Evolutionary conservation across 2,329 filamentous ascomycete genomes (phyloP).

Genomic region (Xylariaceae sp.): DNA sequence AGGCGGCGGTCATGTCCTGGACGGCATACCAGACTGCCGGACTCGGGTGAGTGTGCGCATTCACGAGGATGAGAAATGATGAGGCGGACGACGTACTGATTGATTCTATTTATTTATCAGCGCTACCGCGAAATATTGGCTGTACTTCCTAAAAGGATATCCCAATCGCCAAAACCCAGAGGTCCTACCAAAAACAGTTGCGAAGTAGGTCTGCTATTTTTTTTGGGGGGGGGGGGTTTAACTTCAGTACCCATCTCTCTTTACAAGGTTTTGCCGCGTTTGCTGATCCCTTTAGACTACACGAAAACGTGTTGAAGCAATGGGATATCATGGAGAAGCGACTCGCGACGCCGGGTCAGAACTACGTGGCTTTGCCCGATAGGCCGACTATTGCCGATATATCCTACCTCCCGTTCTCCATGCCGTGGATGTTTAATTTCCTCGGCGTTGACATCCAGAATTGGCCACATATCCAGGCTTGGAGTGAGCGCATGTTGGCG

Average conservation of each 20-base stretch:
- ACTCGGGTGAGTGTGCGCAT: slow-evolving; percentile 25
- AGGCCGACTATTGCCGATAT: slow-evolving; percentile 35
- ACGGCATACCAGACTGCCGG: slow-evolving; percentile 35
- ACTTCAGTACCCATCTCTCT: not conserved
- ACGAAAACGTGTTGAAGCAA: slow-evolving; percentile 25
- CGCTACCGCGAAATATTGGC: slow-evolving; percentile 34
- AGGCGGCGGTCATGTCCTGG: slow-evolving; percentile 30
- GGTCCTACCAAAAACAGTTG: slow-evolving; percentile 15
- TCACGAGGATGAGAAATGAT: not conserved
- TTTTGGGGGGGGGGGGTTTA: not conserved
- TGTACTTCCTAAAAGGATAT: slow-evolving; percentile 31
- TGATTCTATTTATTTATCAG: not conserved
- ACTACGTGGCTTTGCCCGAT: slow-evolving; percentile 33
- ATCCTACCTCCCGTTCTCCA: slow-evolving; percentile 34
- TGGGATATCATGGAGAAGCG: slow-evolving; percentile 29
- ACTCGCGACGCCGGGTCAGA: slow-evolving; percentile 23
- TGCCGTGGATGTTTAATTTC: slow-evolving; percentile 35
- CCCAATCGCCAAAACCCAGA: slow-evolving; percentile 26
- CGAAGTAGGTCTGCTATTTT: slow-evolving; percentile 9
- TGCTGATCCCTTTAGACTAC: slow-evolving; percentile 18
- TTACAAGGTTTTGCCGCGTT: too few relatives aligned
- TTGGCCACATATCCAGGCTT: slow-evolving; percentile 30
- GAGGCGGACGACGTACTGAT: not conserved
- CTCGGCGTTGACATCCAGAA: slow-evolving; percentile 30
- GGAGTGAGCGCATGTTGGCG: slow-evolving; percentile 26